Base-by-base conservation (phyloP, 352 stramenopile species). In the Phytophthora podocarpi region DNA sequence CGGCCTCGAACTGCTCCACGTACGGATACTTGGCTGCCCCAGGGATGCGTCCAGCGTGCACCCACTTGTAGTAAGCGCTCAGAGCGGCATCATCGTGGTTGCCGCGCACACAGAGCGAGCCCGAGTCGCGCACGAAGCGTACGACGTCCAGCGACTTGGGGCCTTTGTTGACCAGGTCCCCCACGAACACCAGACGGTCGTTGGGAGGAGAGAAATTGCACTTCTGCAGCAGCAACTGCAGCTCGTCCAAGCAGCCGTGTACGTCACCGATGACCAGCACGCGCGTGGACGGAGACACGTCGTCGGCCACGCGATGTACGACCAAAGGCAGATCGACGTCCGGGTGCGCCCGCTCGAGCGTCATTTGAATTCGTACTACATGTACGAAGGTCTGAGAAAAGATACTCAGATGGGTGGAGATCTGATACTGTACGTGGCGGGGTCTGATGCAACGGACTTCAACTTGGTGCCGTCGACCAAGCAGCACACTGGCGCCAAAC, bases 141-240 rank as follows among this genome's bases (percentile, higher is more conserved):
- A 98, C 70, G 3, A 95, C 81, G 43, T 91, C 66, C 13, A 80
- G 62, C 2, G 90, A 91, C 21, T 92, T 78, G 6, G 91, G 91
- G 0, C 93, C 93, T 74, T 98, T 98, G 71, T 97, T 98, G 35
- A 95, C 89, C 51, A 98, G 80, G 67, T 98, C 93, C 21, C 93
- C 93, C 0, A 97, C 93, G 3, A 97, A 80, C 43, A 97, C 73
- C 15, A 98, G 75, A 28, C 66, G 41, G 59, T 98, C 92, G 16
- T 12, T 34, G 7, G 24, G 59, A 20, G 68, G 70, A 62, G 67
- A 69, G 64, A 75, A 91, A n/a, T 50, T 16, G 36, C 74, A 82
- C 23, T 59, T 66, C 5, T 23, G 15, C n/a, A 95, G 65, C 11
- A 95, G 72, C 50, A 74, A 41, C 16, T 79, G 69, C 8, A 98